These are phyloP conservation scores for Russula sp. DNA, from an alignment of 768 basidiomycete species.

Conservation along the genomic window DNA sequence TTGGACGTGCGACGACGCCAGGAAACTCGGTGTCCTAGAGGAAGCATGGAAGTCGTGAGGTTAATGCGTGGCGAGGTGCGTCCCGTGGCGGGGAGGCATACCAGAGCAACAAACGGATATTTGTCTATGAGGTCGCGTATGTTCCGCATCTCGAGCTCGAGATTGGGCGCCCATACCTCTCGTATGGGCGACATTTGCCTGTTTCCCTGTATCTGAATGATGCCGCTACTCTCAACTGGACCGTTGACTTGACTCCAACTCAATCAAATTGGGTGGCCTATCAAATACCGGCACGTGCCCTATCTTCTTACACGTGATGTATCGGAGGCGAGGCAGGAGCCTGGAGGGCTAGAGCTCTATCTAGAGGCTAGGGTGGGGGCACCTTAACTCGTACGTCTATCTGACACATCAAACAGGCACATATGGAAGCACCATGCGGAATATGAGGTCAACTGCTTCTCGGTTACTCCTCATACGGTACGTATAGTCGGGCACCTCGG, in stretches of 20 bases:
- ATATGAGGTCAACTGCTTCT: constrained; percentile 21
- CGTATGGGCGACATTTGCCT: constrained; percentile 69
- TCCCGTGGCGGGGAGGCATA: constrained; percentile 33
- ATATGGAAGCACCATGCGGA: constrained; percentile 22
- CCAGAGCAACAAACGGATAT: constrained; percentile 96
- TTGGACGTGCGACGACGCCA: constrained; percentile 94
- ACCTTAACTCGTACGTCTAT: constrained; percentile 22
- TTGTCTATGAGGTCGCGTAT: constrained; percentile 83
- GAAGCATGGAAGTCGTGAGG: constrained; percentile 25
- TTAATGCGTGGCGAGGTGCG: constrained; percentile 17
- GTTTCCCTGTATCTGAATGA: not conserved
- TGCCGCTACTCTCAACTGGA: no score
- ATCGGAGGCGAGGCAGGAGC: not conserved
- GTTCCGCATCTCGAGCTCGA: constrained; percentile 86
- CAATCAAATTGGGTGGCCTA: constrained; percentile 1
- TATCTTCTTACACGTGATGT: constrained; percentile 13
- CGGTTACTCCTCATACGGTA: constrained; percentile 10
- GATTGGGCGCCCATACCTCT: constrained; percentile 93
- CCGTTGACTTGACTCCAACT: no score
- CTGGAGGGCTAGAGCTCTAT: not conserved
- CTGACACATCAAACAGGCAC: constrained; percentile 24
- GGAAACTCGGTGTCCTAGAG: constrained; percentile 96
- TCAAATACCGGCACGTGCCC: constrained; percentile 5
- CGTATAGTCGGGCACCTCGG: constrained; percentile 14
- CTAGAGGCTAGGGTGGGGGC: not conserved